Evolutionary conservation across 2,329 filamentous ascomycete genomes (phyloP), one percentile per base, ranked within the genome.

Genomic region (Fusarium verrucosum): DNA sequence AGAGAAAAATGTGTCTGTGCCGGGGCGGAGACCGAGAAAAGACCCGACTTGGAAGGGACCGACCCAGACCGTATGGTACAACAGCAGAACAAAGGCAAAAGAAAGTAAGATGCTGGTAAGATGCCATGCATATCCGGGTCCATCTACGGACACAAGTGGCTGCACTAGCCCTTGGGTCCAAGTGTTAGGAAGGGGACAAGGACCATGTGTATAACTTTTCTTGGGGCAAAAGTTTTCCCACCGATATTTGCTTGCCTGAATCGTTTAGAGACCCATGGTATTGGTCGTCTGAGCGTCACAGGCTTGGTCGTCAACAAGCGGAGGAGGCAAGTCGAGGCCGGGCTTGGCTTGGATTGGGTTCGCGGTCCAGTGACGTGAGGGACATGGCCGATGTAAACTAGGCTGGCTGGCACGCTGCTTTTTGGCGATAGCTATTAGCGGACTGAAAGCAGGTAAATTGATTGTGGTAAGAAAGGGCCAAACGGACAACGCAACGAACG

Each of bases 121-220:
- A 70, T 71, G 70, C 61, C 65, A 69, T 67, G 71, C 70, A 72
- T 72, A 71, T 65, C 69, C 57, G 68, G 70, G 61, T 57, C 68
- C 70, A 72, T 71, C 55, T 65, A 70, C 54, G 44, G 56, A 58
- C 65, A 70, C 49, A 68, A 61, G 71, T 72, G 74, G 72, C 71
- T 73, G 72, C 73, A 71, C 72, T 73, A 74, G 69, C 46, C 55
- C 45, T 70, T 70, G 58, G 71, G 61, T 32, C 68, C 59, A 66
- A 62, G 53, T 57, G 40, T 55, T 49, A 47, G 52, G 44, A 58
- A 54, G 36, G 49, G n/a, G 58, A 60, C 47, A 61, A 68, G 66
- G 53, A 41, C 53, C 49, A 54, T 55, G 54, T 62, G 63, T 57
- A 72, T 50, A 64, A 66, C 61, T 58, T 65, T 55, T 46, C 28